Base-by-base conservation (phyloP, 2,329 filamentous ascomycete genomes). In the Colletotrichum sansevieriae region DNA sequence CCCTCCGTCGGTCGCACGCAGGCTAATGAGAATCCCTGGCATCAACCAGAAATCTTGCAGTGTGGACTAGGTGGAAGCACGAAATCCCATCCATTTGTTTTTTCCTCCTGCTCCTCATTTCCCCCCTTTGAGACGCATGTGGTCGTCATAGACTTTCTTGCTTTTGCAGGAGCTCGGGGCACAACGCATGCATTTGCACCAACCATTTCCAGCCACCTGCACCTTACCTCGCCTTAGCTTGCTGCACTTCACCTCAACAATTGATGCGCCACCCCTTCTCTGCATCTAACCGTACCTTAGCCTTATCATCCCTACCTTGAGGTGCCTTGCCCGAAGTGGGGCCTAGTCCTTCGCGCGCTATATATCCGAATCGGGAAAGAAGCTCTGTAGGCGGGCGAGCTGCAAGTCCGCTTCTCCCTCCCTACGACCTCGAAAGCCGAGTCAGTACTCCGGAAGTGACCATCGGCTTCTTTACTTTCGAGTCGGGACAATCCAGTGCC, bases 131-230 rank as follows among this genome's bases (percentile, higher is more conserved):
- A 56, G 10, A 55, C 65, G 41, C 65, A 68, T 68, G 49, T 68
- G 61, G 65, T 65, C 65, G 65, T 68, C 65, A 68, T 68, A 68
- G 65, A 68, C 65, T 68, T 55, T 37, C 25, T 39, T 55, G 15
- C 33, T 52, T n/a, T 35, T 52, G 8, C 15, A 33, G 25, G 47
- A 20, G 35, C 51, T 33, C 25, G 13, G 22, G 22, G 51, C 15
- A 35, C 29, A n/a, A n/a, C n/a, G 43, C 43, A 7, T 18, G 15
- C 20, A 20, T 20, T 39, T 13, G 22, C 56, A 20, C 58, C 46
- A 41, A 51, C 46, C 58, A 49, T 25, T 33, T n/a, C 56, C 29
- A 35, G 18, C 56, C 56, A 47, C 56, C 43, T 58, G 39, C 52
- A 58, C 57, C 57, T 52, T 25, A 29, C 46, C 58, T 59, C 41